A percentile compares a stretch with the other conserved stretches of the same genome.
Conservation (phyloP, 106 monocot species). For the Apostasia shenzhenica region DNA sequence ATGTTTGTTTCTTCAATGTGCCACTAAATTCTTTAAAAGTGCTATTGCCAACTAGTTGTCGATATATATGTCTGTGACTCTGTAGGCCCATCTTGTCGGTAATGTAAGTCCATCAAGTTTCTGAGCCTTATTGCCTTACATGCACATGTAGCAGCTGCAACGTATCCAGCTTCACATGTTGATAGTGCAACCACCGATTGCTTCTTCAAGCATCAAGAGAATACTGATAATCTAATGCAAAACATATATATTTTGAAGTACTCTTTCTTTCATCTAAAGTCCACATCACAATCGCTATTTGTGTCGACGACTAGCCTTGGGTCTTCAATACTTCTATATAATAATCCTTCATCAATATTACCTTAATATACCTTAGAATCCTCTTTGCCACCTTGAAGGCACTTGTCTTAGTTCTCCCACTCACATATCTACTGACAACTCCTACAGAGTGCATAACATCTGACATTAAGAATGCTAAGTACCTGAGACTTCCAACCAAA, state of each 20-base stretch:
- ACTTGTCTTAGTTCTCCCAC: neutral
- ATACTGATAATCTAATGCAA: neutral
- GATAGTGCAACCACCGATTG: neutral
- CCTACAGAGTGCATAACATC: neutral
- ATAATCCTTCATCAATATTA: neutral
- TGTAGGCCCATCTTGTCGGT: neutral
- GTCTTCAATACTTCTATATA: neutral
- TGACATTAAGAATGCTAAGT: neutral
- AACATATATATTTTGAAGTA: neutral
- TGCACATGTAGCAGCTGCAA: neutral
- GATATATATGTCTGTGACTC: neutral
- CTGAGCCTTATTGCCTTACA: neutral
- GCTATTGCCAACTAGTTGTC: neutral
- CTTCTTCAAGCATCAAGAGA: neutral
- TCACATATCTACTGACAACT: neutral
- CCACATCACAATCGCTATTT: neutral
- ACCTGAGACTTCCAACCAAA: neutral
- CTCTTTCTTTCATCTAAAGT: neutral
- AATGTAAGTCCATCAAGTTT: neutral
- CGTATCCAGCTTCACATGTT: neutral
- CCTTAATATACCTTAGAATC: neutral
- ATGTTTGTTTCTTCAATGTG: neutral
- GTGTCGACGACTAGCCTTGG: neutral
- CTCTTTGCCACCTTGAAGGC: neutral
- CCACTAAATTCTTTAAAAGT: neutral